Percentiles rank a stretch among this genome's conserved stretches.
Conservation (phyloP, 106 monocot species). For the Chionographis japonica region DNA sequence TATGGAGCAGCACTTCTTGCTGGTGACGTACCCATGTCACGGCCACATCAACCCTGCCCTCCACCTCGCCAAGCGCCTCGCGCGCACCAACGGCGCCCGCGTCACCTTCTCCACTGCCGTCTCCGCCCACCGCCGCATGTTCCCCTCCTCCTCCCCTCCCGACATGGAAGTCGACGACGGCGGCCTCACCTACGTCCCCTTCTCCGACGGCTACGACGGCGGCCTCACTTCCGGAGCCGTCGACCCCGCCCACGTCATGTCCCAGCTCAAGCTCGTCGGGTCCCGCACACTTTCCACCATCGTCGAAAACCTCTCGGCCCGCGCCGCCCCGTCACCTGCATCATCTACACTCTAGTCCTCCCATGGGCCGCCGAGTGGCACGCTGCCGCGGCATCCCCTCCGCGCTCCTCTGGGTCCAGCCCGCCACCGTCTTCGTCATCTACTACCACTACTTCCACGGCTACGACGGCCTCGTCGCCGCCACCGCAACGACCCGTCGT, state of each 20-base stretch:
- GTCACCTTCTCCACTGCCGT: constrained; percentile 65
- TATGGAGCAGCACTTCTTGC: constrained; percentile 17
- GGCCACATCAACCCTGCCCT: constrained; percentile 62
- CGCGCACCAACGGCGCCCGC: constrained; percentile 18
- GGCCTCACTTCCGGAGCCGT: background rate
- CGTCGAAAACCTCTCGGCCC: constrained; percentile 9
- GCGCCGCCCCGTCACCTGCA: constrained; percentile 32
- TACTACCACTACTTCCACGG: constrained; percentile 65
- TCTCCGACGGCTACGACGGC: constrained; percentile 58
- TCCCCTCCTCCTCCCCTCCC: constrained; percentile 11
- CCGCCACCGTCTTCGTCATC: constrained; percentile 47
- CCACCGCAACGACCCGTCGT: constrained; percentile 14
- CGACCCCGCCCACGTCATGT: background rate
- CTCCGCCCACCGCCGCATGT: constrained; percentile 53
- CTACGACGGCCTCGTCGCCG: constrained; percentile 11
- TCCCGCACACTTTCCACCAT: constrained; percentile 12
- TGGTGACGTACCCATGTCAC: constrained; percentile 13
- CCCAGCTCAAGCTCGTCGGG: background rate
- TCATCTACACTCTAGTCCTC: constrained; percentile 40
- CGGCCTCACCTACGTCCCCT: constrained; percentile 41
- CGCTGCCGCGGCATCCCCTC: constrained; percentile 33
- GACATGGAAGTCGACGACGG: constrained; percentile 6
- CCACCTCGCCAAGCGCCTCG: constrained; percentile 44
- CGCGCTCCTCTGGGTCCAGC: constrained; percentile 63
- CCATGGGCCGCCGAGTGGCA: constrained; percentile 55